A percentile compares a stretch with the other conserved stretches of the same genome.
Conservation (phyloP, 2,329 filamentous ascomycete genomes). For the Metarhizium robertsii region DNA sequence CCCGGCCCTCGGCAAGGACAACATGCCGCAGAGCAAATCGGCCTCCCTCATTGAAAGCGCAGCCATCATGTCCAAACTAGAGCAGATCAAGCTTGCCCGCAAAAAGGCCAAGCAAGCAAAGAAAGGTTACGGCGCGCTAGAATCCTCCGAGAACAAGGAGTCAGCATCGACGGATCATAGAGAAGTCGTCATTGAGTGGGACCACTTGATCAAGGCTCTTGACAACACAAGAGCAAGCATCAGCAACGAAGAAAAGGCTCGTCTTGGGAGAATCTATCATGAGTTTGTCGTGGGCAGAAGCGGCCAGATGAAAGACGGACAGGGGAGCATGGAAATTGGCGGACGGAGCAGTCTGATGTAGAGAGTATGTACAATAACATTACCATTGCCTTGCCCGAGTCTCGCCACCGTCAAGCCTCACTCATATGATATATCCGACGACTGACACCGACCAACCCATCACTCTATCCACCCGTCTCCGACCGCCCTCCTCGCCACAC, state of each 20-base stretch:
- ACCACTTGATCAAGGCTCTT: slow-evolving; percentile 71
- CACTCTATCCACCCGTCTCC: background rate
- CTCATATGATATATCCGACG: too few relatives aligned
- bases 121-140: slow-evolving; percentile 13
- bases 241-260: slow-evolving; percentile 62
- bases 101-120: slow-evolving; percentile 32
- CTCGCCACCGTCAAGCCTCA: too few relatives aligned
- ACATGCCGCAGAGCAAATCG: slow-evolving; percentile 38
- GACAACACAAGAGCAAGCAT: slow-evolving; percentile 74
- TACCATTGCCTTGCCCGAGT: too few relatives aligned
- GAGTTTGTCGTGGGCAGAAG: slow-evolving; percentile 91
- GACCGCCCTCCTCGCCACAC: slow-evolving; percentile 12
- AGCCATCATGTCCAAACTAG: slow-evolving; percentile 70
- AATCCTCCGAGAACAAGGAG: slow-evolving; percentile 10
- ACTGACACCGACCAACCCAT: background rate
- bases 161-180: slow-evolving; percentile 27
- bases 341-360: slow-evolving; percentile 91
- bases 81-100: slow-evolving; percentile 64
- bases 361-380: background rate
- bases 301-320: slow-evolving; percentile 90
- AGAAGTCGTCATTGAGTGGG: slow-evolving; percentile 78
- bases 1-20: slow-evolving; percentile 31
- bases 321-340: slow-evolving; percentile 85
- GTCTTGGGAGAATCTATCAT: slow-evolving; percentile 72
- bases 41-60: slow-evolving; percentile 64